Evolutionary conservation across 108 stramenopile genomes (phyloP), one percentile per base, ranked within the genome.

Genomic region (Cyclotella kingstonii): DNA sequence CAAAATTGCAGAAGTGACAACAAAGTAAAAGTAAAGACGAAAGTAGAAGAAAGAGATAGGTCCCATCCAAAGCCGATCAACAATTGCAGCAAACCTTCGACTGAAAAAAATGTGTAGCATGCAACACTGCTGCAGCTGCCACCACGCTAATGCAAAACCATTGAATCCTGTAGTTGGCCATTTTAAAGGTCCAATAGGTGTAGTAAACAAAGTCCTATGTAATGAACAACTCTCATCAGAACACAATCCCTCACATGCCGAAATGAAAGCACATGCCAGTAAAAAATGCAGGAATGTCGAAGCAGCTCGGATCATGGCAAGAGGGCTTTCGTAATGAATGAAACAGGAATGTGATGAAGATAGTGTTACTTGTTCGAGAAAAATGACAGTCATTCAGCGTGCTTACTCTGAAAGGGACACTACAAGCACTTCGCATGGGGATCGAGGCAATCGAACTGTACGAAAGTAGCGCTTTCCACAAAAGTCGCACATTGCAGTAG

Each of bases 71-170:
- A 66, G 66, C 31, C 66, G 27, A 46, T 66, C 66, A 6, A 66
- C 57, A 27, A 66, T 60, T 29, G 66, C 66, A 14, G 66, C 66
- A 49, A 66, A 66, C 26, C 66, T 58, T 28, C 58, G 58, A 17
- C 46, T 49, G 27, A 66, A 66, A 9, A 66, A 66, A 60, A 66
- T 66, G 57, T 66, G 66, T 9, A 66, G 58, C 66, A 66, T 66
- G 12, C 66, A 66, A 34, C 66, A 66, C 46, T 66, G 55, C 57
- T 66, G 66, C 21, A 66, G 34, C 31, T 66, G 66, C 66, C 66
- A 66, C 66, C 58, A 45, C 15, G 56, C 55, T 31, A 66, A 27
- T 34, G 66, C 66, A 45, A 66, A 30, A 17, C 66, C 66, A 25
- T 63, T 63, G 26, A 63, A 29, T 17, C 66, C 66, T 14, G 58